Evolutionary conservation across 2,329 filamentous ascomycete genomes (phyloP), one percentile per base, ranked within the genome.

Genomic region (Akanthomyces uredinophilus): DNA sequence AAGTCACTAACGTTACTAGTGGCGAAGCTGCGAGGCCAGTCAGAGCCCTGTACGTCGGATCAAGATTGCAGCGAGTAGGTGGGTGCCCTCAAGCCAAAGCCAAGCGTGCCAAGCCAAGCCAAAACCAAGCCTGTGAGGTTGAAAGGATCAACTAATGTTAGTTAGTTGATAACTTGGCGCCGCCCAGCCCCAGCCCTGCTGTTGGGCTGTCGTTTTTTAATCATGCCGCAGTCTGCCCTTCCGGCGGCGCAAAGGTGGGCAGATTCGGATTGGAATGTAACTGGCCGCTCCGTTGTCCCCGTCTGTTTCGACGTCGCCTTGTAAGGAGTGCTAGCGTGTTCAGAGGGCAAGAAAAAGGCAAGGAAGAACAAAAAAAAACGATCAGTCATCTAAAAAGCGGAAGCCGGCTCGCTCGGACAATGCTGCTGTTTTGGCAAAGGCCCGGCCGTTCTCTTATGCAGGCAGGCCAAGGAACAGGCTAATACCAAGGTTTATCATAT

Each of bases 101-200:
- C 32, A 29, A 29, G 27, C 27, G n/a, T n/a, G n/a, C n/a, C n/a
- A 1, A 35, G 32, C 7, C 32, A 35, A 35, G 32, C 32, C 32
- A 35, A 32, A 11, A 8, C 32, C 32, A 29, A 29, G 27, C 27
- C 27, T 29, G 27, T 6, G 27, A 29, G 27, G 27, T 29, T 35
- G 32, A 35, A 35, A 35, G 32, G 32, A 20, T 35, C 24, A 18
- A 49, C 22, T 7, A 24, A 24, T 47, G 14, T n/a, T n/a, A n/a
- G n/a, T n/a, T n/a, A n/a, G n/a, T n/a, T n/a, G 4, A 10, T 24
- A 14, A 24, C 20, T 18, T 44, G 35, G 39, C n/a, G 24, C 24
- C n/a, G n/a, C n/a, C n/a, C n/a, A n/a, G n/a, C n/a, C n/a, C 43
- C 54, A 57, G 54, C 54, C 29, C 52, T 54, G 37, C 16, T 16